Evolutionary conservation across 495 filamentous ascomycete genomes (phyloP).

Genomic region (Penicillium arizonense): DNA sequence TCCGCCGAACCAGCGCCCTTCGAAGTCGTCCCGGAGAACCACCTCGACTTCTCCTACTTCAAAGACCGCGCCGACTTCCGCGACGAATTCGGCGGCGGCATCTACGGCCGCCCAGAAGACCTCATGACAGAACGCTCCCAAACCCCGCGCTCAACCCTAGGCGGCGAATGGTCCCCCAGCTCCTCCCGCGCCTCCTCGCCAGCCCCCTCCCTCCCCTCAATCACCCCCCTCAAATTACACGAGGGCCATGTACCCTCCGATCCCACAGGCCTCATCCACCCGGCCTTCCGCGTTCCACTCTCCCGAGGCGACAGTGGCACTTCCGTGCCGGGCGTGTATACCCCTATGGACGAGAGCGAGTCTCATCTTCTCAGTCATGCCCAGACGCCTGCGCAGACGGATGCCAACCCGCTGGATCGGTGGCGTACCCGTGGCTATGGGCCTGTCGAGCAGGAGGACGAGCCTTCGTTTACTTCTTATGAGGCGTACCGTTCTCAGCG

Average conservation of each 20-base stretch:
- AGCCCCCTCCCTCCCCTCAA: slow-evolving; percentile 33
- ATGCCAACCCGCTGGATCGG: slow-evolving; percentile 36
- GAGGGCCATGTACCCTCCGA: slow-evolving; percentile 28
- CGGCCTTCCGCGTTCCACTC: slow-evolving; percentile 36
- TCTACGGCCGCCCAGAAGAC: slow-evolving; percentile 69
- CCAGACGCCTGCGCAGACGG: slow-evolving; percentile 33
- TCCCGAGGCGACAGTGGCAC: slow-evolving; percentile 27
- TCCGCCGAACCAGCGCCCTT: slow-evolving; percentile 53
- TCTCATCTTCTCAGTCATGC: slow-evolving; percentile 41
- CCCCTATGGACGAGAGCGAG: slow-evolving; percentile 44
- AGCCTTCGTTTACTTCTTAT: slow-evolving; percentile 36
- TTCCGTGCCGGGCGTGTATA: slow-evolving; percentile 29
- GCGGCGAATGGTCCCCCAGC: slow-evolving; percentile 39
- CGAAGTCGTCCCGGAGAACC: slow-evolving; percentile 83
- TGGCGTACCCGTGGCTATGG: slow-evolving; percentile 50
- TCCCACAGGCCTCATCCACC: slow-evolving; percentile 27
- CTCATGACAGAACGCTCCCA: slow-evolving; percentile 61
- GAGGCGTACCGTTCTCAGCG: slow-evolving; percentile 36
- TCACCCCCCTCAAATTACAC: slow-evolving; percentile 25
- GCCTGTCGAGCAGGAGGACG: slow-evolving; percentile 44
- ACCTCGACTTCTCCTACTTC: slow-evolving; percentile 92
- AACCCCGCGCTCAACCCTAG: slow-evolving; percentile 58
- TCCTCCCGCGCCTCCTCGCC: slow-evolving; percentile 51
- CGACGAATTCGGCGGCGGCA: slow-evolving; percentile 78
- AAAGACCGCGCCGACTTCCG: slow-evolving; percentile 87